phyloP scores from a whole-genome alignment of 2,329 filamentous ascomycete genomes.

The Aspergillus sp. region DNA sequence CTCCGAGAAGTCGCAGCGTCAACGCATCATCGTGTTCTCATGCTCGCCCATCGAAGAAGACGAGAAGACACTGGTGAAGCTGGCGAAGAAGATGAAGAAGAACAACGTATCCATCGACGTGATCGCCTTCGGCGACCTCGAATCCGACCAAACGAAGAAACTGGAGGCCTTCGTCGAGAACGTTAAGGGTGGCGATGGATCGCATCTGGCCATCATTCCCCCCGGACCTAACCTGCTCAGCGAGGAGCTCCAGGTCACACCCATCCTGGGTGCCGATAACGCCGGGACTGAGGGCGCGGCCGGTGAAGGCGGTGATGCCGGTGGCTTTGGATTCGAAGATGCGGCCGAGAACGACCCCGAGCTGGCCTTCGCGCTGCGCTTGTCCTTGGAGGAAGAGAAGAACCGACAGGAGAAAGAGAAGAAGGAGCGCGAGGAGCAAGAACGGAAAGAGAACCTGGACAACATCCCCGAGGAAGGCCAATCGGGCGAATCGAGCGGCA shows the following conservation, averaged over 20 bases:
- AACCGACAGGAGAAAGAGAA: slow-evolving; percentile 85
- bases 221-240: slow-evolving; percentile 90
- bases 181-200: slow-evolving; percentile 88
- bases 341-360: slow-evolving; percentile 83
- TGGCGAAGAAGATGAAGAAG: slow-evolving; percentile 99
- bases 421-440: slow-evolving; percentile 68
- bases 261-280: slow-evolving; percentile 83
- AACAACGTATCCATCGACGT: slow-evolving; percentile 92
- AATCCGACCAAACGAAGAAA: slow-evolving; percentile 85
- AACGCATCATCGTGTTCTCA: slow-evolving; percentile 95
- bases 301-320: slow-evolving; percentile 55
- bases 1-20: slow-evolving; percentile 94
- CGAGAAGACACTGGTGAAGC: slow-evolving; percentile 80
- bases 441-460: slow-evolving; percentile 74
- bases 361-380: slow-evolving; percentile 86
- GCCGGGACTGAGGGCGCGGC: slow-evolving; percentile 53
- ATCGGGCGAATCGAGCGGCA: slow-evolving; percentile 64
- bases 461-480: slow-evolving; percentile 76
- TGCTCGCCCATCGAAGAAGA: slow-evolving; percentile 90
- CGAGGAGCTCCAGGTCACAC: slow-evolving; percentile 84
- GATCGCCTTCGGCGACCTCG: slow-evolving; percentile 89
- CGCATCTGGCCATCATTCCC: slow-evolving; percentile 84
- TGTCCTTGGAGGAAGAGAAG: slow-evolving; percentile 98
- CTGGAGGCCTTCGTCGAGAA: slow-evolving; percentile 90
- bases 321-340: slow-evolving; percentile 73